Percentiles rank a stretch among this genome's conserved stretches.
Conservation (phyloP, 139 green algal genomes). For the Gonium pectorale region DNA sequence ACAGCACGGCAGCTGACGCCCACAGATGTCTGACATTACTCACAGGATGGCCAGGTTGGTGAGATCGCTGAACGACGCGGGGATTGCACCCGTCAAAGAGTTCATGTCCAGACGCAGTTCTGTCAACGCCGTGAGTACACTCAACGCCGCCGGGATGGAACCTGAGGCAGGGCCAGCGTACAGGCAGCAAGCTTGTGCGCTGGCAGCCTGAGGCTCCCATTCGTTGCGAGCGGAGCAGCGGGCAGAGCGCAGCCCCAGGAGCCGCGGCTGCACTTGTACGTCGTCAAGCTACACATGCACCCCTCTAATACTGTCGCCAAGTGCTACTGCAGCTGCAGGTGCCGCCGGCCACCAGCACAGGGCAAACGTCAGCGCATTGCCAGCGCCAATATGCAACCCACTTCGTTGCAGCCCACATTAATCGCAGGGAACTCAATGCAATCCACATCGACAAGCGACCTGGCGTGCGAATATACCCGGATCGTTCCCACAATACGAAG, state of each 20-base stretch:
- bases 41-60: conserved; percentile 2
- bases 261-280: not conserved
- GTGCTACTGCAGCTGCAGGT: not conserved
- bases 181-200: not conserved
- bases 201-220: not conserved
- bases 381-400: not conserved
- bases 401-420: not conserved
- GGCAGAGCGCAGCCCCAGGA: not conserved
- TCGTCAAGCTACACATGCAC: too few relatives aligned
- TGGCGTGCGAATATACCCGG: too few relatives aligned
- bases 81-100: not conserved
- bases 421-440: not conserved
- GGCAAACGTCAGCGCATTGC: not conserved
- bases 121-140: not conserved
- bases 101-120: not conserved
- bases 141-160: not conserved
- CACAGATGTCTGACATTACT: not conserved
- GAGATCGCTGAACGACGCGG: not conserved
- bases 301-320: not conserved
- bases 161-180: not conserved
- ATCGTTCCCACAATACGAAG: too few relatives aligned
- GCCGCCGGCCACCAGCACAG: not conserved
- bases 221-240: not conserved
- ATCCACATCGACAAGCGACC: too few relatives aligned
- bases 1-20: not conserved